Base-by-base conservation (phyloP, 1,284 basidiomycete genomes). In the Ustilago lituana region DNA sequence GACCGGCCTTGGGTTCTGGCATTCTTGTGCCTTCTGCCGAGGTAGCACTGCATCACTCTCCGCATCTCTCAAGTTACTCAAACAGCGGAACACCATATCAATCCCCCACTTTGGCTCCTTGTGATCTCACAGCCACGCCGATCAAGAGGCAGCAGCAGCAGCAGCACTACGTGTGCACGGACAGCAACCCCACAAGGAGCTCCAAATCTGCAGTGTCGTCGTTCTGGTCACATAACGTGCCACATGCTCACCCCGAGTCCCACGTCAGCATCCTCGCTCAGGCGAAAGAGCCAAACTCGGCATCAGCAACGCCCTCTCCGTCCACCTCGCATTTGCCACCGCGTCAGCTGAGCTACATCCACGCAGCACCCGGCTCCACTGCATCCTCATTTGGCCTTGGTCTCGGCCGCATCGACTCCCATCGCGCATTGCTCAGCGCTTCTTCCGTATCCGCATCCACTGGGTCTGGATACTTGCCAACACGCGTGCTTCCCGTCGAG, bases 401-500 rank as follows among this genome's bases (percentile, higher is more conserved):
- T 4, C 24, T 56, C 20, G 49, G 39, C 14, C 38, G 48, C 32
- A 44, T 46, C 20, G 44, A 52, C 15, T 31, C 32, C 4, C 29
- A 26, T 24, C 55, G 17, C n/a, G 26, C 26, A 19, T 27, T 51
- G 10, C 52, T 38, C 26, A 10, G 17, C 12, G 24, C 39, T 17
- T 8, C 38, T 1, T 36, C 47, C 2, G 22, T 44, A 6, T 40
- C 47, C 4, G n/a, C 48, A 3, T 50, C 54, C 3, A 31, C 58
- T 4, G 53, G 51, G 10, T 58, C 51, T 31, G 65, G 55, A 20
- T 65, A 97, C 94, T 91, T 93, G 9, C 92, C 94, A 5, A 94
- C 98, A 55, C 91, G 88, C 73, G 88, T 94, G 45, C 87, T 98
- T 31, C 84, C 92, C 17, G 88, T 91, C 29, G 86, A 88, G 4